phyloP scores from a whole-genome alignment of 768 basidiomycete species.

The Mycena floridula region DNA sequence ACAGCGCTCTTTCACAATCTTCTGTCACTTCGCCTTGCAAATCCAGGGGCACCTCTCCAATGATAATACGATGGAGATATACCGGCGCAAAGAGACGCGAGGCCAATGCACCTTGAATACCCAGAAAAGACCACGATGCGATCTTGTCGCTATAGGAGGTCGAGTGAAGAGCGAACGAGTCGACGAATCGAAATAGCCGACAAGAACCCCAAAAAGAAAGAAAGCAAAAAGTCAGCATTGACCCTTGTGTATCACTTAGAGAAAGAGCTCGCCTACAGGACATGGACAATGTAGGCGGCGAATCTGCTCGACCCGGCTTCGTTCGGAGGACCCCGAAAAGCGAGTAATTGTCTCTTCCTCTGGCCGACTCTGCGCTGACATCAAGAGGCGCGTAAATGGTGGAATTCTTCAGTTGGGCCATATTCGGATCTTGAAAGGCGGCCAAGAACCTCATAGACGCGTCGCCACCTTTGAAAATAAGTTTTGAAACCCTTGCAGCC shows the following conservation, averaged over 20 bases:
- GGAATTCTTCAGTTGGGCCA: slow-evolving; percentile 64
- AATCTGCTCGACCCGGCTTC: slow-evolving; percentile 91
- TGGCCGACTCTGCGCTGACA: slow-evolving; percentile 36
- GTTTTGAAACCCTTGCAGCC: background rate
- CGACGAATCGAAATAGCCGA: too few relatives aligned
- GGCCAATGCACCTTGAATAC: slow-evolving; percentile 80
- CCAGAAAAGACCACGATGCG: slow-evolving; percentile 77
- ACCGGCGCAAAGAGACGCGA: slow-evolving; percentile 50
- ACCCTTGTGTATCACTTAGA: too few relatives aligned
- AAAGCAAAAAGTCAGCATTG: too few relatives aligned
- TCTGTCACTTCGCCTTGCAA: slow-evolving; percentile 33
- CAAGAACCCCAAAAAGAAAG: too few relatives aligned
- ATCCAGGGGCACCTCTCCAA: slow-evolving; percentile 59
- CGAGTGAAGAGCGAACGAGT: too few relatives aligned
- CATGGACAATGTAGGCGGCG: slow-evolving; percentile 77
- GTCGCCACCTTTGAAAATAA: slow-evolving; percentile 62
- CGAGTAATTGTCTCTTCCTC: slow-evolving; percentile 80
- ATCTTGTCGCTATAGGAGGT: slow-evolving; percentile 98
- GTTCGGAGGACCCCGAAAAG: slow-evolving; percentile 78
- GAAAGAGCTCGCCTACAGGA: too few relatives aligned
- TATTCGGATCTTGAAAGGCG: slow-evolving; percentile 61
- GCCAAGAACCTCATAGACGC: slow-evolving; percentile 81
- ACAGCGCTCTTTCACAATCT: slow-evolving; percentile 71
- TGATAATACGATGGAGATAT: slow-evolving; percentile 57
- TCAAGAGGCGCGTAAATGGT: slow-evolving; percentile 20